These are phyloP conservation scores for Salisapilia sapeloensis DNA, from an alignment of 352 stramenopile genomes.

Conservation along the genomic window DNA sequence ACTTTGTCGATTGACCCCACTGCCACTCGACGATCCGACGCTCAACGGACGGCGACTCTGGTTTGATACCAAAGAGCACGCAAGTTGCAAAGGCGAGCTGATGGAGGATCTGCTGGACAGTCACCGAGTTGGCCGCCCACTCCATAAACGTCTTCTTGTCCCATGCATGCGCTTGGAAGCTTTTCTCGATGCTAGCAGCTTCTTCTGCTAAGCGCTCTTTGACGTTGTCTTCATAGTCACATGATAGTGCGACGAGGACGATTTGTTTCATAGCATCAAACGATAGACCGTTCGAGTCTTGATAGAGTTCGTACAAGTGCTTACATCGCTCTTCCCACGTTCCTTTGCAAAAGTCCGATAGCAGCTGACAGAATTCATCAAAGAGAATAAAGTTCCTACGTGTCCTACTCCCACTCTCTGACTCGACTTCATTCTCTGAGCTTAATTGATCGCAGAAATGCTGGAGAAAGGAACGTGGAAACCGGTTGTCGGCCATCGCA, in stretches of 20 bases:
- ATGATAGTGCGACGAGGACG: conserved; percentile 12
- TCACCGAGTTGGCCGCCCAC: conserved; percentile 20
- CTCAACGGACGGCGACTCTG: conserved; percentile 40
- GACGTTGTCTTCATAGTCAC: conserved; percentile 4
- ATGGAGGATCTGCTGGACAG: conserved; percentile 35
- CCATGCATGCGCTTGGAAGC: conserved; percentile 6
- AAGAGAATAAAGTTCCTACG: no score
- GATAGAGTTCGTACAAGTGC: conserved; percentile 47
- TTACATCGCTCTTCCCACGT: conserved; percentile 14
- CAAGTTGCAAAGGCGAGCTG: conserved; percentile 59
- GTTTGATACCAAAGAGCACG: conserved; percentile 62
- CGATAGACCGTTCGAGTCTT: conserved; percentile 13
- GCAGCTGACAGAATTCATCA: conserved; percentile 67
- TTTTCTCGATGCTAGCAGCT: conserved; percentile 1
- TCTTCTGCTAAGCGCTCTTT: conserved; percentile 13
- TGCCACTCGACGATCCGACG: conserved; percentile 57
- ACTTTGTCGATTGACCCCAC: conserved; percentile 31
- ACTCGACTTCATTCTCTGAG: conserved; percentile 15
- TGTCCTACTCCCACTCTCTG: background rate
- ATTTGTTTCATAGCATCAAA: conserved; percentile 24
- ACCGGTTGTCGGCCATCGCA: background rate
- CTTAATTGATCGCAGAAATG: conserved; percentile 43
- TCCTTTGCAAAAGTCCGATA: conserved; percentile 59
- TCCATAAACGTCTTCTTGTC: conserved; percentile 24
- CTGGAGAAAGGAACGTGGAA: background rate